Percentiles rank a stretch among this genome's conserved stretches.
These are phyloP conservation scores for Lodderomyces elongisporus DNA, from an alignment of 1,139 yeast species.

Conservation along the genomic window DNA sequence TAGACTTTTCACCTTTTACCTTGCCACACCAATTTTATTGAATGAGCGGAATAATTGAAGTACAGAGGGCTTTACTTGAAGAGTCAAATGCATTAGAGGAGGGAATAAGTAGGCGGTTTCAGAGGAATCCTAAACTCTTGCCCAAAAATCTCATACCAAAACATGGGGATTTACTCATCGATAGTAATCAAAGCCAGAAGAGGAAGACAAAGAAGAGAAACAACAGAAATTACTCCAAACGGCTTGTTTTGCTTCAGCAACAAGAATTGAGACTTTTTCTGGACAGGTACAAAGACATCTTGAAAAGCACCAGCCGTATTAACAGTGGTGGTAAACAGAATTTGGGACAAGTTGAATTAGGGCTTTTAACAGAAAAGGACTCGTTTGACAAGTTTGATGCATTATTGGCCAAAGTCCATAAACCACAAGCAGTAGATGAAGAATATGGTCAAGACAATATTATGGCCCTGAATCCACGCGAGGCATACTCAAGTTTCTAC, in stretches of 20 bases:
- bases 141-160: conserved; percentile 9
- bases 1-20: no score
- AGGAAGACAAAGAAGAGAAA: conserved; percentile 8
- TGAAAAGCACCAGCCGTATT: conserved; percentile 3
- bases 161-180: conserved; percentile 8
- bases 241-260: conserved; percentile 52
- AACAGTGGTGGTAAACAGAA: no score
- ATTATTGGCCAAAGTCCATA: conserved; percentile 25
- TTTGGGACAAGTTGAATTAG: no score
- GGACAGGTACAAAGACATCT: conserved; percentile 34
- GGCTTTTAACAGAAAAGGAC: not conserved
- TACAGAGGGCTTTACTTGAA: conserved; percentile 33
- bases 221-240: conserved; percentile 21
- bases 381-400: conserved; percentile 41
- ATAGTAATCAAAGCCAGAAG: not conserved
- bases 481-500: conserved; percentile 28
- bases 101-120: conserved; percentile 27
- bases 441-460: conserved; percentile 27
- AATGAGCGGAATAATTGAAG: conserved; percentile 33
- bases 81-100: conserved; percentile 34
- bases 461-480: conserved; percentile 29
- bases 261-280: conserved; percentile 61
- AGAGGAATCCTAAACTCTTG: conserved; percentile 25
- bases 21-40: not conserved
- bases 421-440: conserved; percentile 6